phyloP scores from a whole-genome alignment of 1,139 yeast genomes.

The Geotrichum candidum region DNA sequence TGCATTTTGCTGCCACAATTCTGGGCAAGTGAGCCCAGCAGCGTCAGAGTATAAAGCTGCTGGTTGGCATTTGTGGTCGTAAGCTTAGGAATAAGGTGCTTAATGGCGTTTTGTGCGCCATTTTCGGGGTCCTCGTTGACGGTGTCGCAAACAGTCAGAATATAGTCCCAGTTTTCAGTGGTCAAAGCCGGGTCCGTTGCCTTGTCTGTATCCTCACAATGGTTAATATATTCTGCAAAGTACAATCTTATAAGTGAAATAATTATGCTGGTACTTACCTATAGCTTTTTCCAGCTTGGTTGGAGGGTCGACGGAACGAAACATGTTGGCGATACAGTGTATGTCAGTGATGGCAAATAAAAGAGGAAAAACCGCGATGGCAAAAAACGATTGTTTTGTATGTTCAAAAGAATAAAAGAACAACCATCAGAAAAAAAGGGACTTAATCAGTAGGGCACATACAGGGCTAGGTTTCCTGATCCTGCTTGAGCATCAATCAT shows the following conservation, averaged over 20 bases:
- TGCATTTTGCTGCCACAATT: conserved; percentile 88
- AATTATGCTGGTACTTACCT: conserved; percentile 15
- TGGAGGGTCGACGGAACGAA: conserved; percentile 24
- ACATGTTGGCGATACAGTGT: conserved; percentile 17
- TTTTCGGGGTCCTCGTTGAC: conserved; percentile 70
- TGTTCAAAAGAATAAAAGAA: neutral
- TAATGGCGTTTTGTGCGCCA: conserved; percentile 50
- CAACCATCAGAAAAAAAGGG: neutral
- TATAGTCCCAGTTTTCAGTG: conserved; percentile 78
- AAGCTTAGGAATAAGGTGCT: conserved; percentile 49
- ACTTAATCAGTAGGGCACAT: neutral
- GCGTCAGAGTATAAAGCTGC: conserved; percentile 55
- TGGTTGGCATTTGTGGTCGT: conserved; percentile 71
- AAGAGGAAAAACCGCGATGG: neutral
- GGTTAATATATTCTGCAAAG: neutral
- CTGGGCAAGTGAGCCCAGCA: conserved; percentile 74
- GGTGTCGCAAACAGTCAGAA: conserved; percentile 75
- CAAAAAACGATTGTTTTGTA: neutral
- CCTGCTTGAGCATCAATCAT: no score
- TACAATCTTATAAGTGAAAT: neutral
- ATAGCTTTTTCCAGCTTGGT: conserved; percentile 23
- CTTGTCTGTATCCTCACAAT: conserved; percentile 33
- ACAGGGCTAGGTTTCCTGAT: neutral
- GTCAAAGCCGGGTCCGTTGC: conserved; percentile 84
- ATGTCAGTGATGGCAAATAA: neutral